Evolutionary conservation across 2,329 filamentous ascomycete species (phyloP).

Genomic region (Verruconis gallopava): DNA sequence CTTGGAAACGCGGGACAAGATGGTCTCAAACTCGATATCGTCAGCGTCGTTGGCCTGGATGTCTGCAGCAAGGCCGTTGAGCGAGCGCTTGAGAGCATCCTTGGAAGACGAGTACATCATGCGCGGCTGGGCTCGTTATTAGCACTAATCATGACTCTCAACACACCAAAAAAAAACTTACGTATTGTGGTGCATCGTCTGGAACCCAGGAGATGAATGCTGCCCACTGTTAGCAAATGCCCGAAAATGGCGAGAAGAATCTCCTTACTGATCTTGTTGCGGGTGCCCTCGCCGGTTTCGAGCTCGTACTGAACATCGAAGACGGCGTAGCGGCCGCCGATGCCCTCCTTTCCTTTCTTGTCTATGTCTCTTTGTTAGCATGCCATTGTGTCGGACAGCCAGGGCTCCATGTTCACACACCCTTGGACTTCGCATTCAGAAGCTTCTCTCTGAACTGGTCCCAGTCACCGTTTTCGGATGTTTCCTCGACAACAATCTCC

Average conservation of each 20-base stretch:
- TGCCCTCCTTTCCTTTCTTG: constrained; percentile 43
- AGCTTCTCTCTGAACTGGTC: constrained; percentile 65
- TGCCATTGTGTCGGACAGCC: not conserved
- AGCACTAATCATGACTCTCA: not conserved
- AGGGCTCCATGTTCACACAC: not conserved
- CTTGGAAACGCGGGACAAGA: constrained; percentile 44
- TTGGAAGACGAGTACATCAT: constrained; percentile 88
- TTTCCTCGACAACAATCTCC: constrained; percentile 68
- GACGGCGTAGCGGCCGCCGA: constrained; percentile 67
- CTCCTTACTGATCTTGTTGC: constrained; percentile 37
- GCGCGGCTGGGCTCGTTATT: constrained; percentile 48
- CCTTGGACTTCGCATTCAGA: constrained; percentile 58
- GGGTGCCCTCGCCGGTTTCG: constrained; percentile 57
- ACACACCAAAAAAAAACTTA: constrained; percentile 30
- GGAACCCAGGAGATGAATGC: constrained; percentile 67
- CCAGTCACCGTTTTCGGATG: constrained; percentile 54
- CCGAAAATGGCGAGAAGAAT: constrained; percentile 17
- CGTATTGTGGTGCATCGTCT: constrained; percentile 68
- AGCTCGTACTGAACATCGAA: constrained; percentile 74
- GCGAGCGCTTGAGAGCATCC: constrained; percentile 67
- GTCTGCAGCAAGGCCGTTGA: constrained; percentile 62
- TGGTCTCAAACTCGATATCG: constrained; percentile 65
- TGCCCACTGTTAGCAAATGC: constrained; percentile 54
- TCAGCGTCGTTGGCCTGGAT: constrained; percentile 75
- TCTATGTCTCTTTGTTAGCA: constrained; percentile 22